Evolutionary conservation across 352 stramenopile genomes (phyloP).

Genomic region (Phytophthora foliorum): DNA sequence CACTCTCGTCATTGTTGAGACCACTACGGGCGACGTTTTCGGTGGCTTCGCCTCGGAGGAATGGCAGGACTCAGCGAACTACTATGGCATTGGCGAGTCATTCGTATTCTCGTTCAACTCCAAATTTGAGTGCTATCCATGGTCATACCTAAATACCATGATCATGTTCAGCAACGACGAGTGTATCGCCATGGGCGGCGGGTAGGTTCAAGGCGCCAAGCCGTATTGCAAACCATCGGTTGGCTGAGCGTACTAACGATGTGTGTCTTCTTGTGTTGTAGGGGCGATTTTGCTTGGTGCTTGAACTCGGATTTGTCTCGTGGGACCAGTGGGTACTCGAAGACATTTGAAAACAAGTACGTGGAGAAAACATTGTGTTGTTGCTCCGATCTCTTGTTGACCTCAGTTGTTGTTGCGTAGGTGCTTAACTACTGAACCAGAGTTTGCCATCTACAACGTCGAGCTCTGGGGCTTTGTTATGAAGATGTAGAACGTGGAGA

Average conservation of each 20-base stretch:
- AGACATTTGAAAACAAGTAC: constrained; percentile 74
- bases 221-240: not conserved
- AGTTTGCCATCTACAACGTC: constrained; percentile 70
- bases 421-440: constrained; percentile 51
- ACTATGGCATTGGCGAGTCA: constrained; percentile 77
- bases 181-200: constrained; percentile 80
- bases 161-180: constrained; percentile 79
- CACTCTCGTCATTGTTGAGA: constrained; percentile 75
- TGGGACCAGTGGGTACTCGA: constrained; percentile 53
- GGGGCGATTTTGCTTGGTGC: constrained; percentile 73
- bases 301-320: constrained; percentile 75
- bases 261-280: constrained; percentile 14
- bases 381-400: not conserved
- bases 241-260: not conserved
- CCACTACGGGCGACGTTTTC: constrained; percentile 68
- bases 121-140: constrained; percentile 68
- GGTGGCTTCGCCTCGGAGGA: constrained; percentile 61
- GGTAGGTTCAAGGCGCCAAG: constrained; percentile 42
- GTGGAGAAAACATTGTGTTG: not conserved
- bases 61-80: constrained; percentile 62
- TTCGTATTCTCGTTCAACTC: constrained; percentile 80
- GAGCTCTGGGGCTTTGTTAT: constrained; percentile 78
- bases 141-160: constrained; percentile 72
- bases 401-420: constrained; percentile 16
- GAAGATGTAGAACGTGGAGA: constrained; percentile 46